Conservation (phyloP, 345 rosid genomes). For the Citrus reticulata region DNA sequence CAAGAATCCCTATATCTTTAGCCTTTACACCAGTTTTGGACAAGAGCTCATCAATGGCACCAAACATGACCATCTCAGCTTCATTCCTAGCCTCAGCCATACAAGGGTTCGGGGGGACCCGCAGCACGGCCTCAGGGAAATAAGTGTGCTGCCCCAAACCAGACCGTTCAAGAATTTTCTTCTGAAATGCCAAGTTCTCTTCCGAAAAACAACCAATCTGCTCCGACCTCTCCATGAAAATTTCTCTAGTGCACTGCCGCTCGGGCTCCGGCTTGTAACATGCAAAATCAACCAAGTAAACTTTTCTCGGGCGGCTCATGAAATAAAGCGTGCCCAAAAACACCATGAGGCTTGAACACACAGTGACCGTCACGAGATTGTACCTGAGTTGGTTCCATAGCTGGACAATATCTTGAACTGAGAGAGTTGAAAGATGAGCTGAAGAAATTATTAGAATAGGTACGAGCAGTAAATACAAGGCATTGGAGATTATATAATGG, state of each 20-base stretch:
- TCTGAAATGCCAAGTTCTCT: conserved; percentile 69
- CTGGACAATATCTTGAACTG: conserved; percentile 29
- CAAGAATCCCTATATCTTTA: conserved; percentile 56
- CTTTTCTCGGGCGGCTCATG: conserved; percentile 61
- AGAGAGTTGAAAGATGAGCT: conserved; percentile 52
- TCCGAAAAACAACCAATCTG: conserved; percentile 42
- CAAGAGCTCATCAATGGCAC: conserved; percentile 57
- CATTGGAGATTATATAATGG: conserved; percentile 70
- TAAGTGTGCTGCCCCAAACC: conserved; percentile 79
- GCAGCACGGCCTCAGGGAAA: conserved; percentile 65
- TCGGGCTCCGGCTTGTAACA: conserved; percentile 54
- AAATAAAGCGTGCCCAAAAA: conserved; percentile 59
- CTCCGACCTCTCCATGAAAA: conserved; percentile 41
- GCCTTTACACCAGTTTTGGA: conserved; percentile 56
- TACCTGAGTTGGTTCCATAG: conserved; percentile 54
- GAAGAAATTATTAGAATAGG: conserved; percentile 39
- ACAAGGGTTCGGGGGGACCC: conserved; percentile 47
- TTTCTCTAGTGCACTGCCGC: conserved; percentile 40
- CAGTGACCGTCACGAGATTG: conserved; percentile 43
- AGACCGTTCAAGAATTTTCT: conserved; percentile 77
- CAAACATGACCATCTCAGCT: conserved; percentile 64
- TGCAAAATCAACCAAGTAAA: conserved; percentile 64
- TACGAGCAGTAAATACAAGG: conserved; percentile 47
- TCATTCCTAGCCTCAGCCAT: conserved; percentile 67
- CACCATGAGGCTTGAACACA: conserved; percentile 36